These are phyloP conservation scores for Fusarium verticillioides DNA, from an alignment of 2,329 filamentous ascomycete genomes.

Conservation along the genomic window DNA sequence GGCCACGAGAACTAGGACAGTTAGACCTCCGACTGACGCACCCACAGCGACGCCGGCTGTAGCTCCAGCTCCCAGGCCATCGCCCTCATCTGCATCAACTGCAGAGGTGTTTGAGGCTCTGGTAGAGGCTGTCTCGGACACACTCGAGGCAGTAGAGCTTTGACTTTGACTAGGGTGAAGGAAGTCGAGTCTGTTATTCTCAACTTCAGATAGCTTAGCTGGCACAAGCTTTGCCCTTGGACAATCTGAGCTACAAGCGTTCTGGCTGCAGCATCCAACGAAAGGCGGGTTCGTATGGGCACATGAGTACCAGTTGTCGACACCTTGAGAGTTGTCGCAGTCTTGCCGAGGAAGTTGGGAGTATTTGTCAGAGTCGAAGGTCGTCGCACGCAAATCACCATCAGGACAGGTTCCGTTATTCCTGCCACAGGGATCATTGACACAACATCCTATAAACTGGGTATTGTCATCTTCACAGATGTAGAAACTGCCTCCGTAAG, in stretches of 20 bases:
- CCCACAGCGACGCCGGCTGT: slow-evolving; percentile 38
- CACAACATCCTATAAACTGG: slow-evolving; percentile 57
- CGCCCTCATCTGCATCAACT: not conserved
- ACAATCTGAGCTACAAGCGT: slow-evolving; percentile 38
- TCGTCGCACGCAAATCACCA: slow-evolving; percentile 42
- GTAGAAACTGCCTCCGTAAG: slow-evolving; percentile 51
- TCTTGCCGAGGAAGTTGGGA: slow-evolving; percentile 47
- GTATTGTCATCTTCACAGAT: slow-evolving; percentile 48
- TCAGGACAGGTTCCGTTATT: slow-evolving; percentile 49
- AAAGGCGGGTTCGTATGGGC: slow-evolving; percentile 48
- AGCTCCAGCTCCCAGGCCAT: slow-evolving; percentile 34
- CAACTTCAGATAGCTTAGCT: slow-evolving; percentile 22
- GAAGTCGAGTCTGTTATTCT: slow-evolving; percentile 26
- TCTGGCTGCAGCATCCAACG: slow-evolving; percentile 52
- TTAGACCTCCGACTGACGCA: slow-evolving; percentile 23
- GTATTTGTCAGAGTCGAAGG: slow-evolving; percentile 48
- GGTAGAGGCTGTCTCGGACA: slow-evolving; percentile 9
- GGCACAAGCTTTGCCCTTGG: slow-evolving; percentile 21
- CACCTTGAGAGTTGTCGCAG: slow-evolving; percentile 42
- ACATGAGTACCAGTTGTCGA: slow-evolving; percentile 52
- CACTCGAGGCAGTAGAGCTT: slow-evolving; percentile 1
- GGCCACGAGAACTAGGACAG: slow-evolving; percentile 23
- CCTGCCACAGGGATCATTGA: slow-evolving; percentile 48
- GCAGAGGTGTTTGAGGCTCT: slow-evolving; percentile 12
- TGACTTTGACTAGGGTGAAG: slow-evolving; percentile 19